Evolutionary conservation across 768 basidiomycete genomes (phyloP).

Genomic region (Russula sp.): DNA sequence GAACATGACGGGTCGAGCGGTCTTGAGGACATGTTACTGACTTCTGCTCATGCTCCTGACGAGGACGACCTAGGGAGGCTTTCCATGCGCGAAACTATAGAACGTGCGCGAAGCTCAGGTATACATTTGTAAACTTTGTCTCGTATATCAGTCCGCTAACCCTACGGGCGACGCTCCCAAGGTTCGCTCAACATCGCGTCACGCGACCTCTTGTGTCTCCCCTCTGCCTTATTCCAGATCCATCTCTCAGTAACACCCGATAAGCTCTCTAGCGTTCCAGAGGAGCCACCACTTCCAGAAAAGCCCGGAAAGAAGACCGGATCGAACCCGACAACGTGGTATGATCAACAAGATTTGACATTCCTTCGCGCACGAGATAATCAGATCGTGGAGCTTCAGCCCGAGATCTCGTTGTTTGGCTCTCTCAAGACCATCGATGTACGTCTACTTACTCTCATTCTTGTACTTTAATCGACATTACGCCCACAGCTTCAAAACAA

Average conservation of each 20-base stretch:
- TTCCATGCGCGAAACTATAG: slow-evolving; percentile 70
- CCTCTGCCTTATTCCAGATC: slow-evolving; percentile 74
- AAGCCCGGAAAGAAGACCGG: slow-evolving; percentile 38
- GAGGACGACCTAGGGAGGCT: slow-evolving; percentile 59
- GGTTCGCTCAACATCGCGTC: slow-evolving; percentile 75
- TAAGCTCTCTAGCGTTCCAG: slow-evolving; percentile 58
- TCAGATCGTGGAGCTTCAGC: slow-evolving; percentile 73
- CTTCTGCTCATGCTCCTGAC: slow-evolving; percentile 37
- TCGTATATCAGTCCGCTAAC: slow-evolving; percentile 42
- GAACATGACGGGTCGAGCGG: slow-evolving; percentile 37
- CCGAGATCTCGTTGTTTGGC: slow-evolving; percentile 80
- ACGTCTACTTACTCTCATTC: slow-evolving; percentile 34
- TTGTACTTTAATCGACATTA: slow-evolving; percentile 14
- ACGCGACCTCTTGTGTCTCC: slow-evolving; percentile 67
- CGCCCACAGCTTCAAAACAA: slow-evolving; percentile 67
- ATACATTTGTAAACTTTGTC: slow-evolving; percentile 32
- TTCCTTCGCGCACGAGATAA: slow-evolving; percentile 79
- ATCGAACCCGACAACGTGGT: slow-evolving; percentile 57
- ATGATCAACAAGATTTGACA: slow-evolving; percentile 74
- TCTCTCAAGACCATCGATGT: slow-evolving; percentile 79
- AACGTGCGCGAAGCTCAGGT: slow-evolving; percentile 77
- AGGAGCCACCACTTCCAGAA: slow-evolving; percentile 52
- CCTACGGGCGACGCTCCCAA: slow-evolving; percentile 45
- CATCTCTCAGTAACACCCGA: slow-evolving; percentile 75
- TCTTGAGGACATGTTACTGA: slow-evolving; percentile 51